Conservation (phyloP, 2,329 filamentous ascomycete genomes). For the Fusarium citri region DNA sequence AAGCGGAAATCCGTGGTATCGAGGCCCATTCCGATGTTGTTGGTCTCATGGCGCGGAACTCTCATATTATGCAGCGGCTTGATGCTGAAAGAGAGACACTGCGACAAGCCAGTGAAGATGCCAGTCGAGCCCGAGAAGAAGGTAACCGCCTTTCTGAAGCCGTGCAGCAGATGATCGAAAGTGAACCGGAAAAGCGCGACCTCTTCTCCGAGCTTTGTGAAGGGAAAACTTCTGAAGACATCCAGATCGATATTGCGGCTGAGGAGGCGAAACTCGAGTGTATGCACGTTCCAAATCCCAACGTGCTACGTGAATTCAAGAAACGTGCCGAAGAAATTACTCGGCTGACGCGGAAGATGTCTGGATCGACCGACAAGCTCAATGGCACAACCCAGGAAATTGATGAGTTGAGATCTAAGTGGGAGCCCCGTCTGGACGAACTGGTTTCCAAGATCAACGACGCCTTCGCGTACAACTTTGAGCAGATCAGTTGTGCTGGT, state of each 20-base stretch:
- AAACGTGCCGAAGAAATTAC: constrained; percentile 77
- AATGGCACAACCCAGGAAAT: constrained; percentile 69
- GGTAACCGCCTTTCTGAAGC: constrained; percentile 48
- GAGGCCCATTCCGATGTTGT: constrained; percentile 87
- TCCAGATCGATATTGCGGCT: constrained; percentile 79
- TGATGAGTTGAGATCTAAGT: constrained; percentile 72
- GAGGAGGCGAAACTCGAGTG: constrained; percentile 82
- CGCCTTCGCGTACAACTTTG: constrained; percentile 93
- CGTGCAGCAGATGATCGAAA: constrained; percentile 55
- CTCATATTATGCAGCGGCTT: constrained; percentile 65
- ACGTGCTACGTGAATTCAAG: constrained; percentile 82
- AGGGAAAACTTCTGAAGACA: constrained; percentile 68
- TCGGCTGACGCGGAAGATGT: constrained; percentile 67
- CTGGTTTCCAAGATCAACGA: constrained; percentile 86
- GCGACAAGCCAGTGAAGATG: constrained; percentile 53
- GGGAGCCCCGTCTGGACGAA: constrained; percentile 85
- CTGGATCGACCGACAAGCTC: constrained; percentile 65
- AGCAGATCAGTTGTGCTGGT: constrained; percentile 92
- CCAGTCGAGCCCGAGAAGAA: constrained; percentile 52
- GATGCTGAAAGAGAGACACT: constrained; percentile 57
- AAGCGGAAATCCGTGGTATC: constrained; percentile 76
- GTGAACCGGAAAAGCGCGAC: constrained; percentile 54
- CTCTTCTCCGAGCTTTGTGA: constrained; percentile 58
- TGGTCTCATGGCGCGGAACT: constrained; percentile 74
- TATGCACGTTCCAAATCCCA: constrained; percentile 80